A percentile compares a stretch with the other conserved stretches of the same genome.
These are phyloP conservation scores for Quercus mongolica DNA, from an alignment of 306 rosid genomes.

Conservation along the genomic window DNA sequence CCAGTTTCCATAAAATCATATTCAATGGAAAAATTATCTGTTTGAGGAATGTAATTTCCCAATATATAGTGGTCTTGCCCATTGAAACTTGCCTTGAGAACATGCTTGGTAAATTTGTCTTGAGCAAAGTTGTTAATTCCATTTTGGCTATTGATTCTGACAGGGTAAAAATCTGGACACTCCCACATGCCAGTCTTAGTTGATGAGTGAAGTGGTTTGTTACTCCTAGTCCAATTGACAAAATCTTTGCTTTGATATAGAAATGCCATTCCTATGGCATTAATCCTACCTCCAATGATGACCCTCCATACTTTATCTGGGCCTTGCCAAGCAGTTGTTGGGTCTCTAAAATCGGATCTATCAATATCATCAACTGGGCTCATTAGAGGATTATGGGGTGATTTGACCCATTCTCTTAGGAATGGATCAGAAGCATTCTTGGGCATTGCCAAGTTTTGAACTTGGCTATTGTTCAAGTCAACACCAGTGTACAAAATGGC, in stretches of 20 bases:
- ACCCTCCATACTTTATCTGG: conserved; percentile 40
- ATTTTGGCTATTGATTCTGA: conserved; percentile 21
- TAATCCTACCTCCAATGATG: conserved; percentile 37
- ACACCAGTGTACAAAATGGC: conserved; percentile 44
- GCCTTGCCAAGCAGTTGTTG: conserved; percentile 59
- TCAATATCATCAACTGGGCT: conserved; percentile 32
- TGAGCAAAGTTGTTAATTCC: conserved; percentile 43
- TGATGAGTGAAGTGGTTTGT: conserved; percentile 27
- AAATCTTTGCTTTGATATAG: conserved; percentile 44
- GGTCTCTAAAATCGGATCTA: conserved; percentile 40
- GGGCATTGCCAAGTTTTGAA: conserved; percentile 43
- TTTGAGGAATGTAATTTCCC: conserved; percentile 36
- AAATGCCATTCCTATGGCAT: conserved; percentile 34
- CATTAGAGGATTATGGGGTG: conserved; percentile 44
- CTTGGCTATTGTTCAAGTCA: conserved; percentile 22
- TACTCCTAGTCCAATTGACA: conserved; percentile 30
- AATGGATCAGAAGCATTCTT: conserved; percentile 44
- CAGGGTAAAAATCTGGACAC: conserved; percentile 60
- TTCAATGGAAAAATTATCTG: conserved; percentile 35
- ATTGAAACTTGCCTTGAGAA: conserved; percentile 45
- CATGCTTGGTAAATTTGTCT: conserved; percentile 31
- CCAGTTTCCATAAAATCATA: conserved; percentile 27
- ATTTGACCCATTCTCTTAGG: conserved; percentile 48
- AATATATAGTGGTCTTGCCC: conserved; percentile 37
- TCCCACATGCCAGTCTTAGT: conserved; percentile 37